phyloP scores from a whole-genome alignment of 805 yeast genomes.

The Candida alai region DNA sequence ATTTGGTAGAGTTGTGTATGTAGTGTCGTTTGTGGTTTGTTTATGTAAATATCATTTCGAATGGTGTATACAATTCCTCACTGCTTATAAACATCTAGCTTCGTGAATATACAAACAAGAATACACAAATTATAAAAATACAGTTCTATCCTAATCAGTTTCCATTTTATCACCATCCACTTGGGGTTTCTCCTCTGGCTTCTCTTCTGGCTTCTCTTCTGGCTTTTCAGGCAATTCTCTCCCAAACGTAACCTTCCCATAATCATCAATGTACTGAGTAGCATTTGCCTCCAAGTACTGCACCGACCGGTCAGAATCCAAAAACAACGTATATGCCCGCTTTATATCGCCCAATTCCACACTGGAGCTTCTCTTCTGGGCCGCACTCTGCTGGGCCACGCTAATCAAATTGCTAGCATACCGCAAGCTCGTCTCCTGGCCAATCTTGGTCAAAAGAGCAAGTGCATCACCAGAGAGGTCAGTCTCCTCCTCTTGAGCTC shows the following conservation, averaged over 20 bases:
- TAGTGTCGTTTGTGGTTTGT: neutral
- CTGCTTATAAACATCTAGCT: neutral
- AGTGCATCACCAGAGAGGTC: slow-evolving; percentile 79
- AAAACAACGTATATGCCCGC: slow-evolving; percentile 79
- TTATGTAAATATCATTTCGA: slow-evolving; percentile 1
- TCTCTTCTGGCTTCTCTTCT: slow-evolving; percentile 2
- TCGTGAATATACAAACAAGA: neutral
- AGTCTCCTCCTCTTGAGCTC: slow-evolving; percentile 93
- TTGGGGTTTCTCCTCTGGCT: slow-evolving; percentile 5
- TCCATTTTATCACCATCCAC: slow-evolving; percentile 36
- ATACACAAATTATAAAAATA: too few relatives aligned
- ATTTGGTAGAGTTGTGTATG: too few relatives aligned
- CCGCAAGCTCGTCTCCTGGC: slow-evolving; percentile 84
- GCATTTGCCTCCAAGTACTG: slow-evolving; percentile 72
- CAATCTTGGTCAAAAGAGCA: slow-evolving; percentile 83
- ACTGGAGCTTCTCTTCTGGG: slow-evolving; percentile 65
- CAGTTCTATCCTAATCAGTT: slow-evolving; percentile 17
- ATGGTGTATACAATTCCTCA: neutral
- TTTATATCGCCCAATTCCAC: slow-evolving; percentile 83
- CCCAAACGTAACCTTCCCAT: slow-evolving; percentile 65
- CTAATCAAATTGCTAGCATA: slow-evolving; percentile 89
- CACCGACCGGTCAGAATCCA: slow-evolving; percentile 88
- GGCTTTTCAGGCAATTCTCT: neutral
- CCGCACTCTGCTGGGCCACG: slow-evolving; percentile 82
- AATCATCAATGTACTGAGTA: slow-evolving; percentile 70